phyloP scores from a whole-genome alignment of 345 rosid genomes.

The Raphanus sativus region DNA sequence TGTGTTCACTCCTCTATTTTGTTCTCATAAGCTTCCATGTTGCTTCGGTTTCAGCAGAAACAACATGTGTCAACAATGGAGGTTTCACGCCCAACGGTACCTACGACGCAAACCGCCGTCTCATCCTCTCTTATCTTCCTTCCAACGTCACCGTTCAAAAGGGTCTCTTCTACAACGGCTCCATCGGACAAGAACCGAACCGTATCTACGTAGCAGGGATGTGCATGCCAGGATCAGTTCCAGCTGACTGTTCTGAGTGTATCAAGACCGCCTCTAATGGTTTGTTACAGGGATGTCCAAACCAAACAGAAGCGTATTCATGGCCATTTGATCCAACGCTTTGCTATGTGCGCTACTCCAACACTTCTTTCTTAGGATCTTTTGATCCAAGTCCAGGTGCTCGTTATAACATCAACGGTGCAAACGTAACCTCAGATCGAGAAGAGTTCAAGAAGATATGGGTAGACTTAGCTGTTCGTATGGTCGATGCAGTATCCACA shows the following conservation, averaged over 20 bases:
- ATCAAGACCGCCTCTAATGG: background rate
- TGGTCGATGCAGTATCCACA: background rate
- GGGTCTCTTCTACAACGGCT: background rate
- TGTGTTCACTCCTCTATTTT: background rate
- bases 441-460: background rate
- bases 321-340: background rate
- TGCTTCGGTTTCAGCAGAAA: background rate
- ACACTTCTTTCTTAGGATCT: background rate
- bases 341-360: background rate
- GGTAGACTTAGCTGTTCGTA: background rate
- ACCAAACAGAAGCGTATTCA: background rate
- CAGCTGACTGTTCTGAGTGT: background rate
- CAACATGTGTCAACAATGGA: background rate
- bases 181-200: background rate
- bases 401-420: background rate
- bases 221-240: background rate
- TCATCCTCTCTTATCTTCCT: background rate
- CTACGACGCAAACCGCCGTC: background rate
- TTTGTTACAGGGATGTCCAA: background rate
- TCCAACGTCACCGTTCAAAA: background rate
- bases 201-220: background rate
- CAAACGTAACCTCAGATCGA: background rate
- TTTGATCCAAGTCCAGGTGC: background rate
- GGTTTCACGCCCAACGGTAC: background rate
- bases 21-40: background rate